A percentile compares a stretch with the other conserved stretches of the same genome.
These are phyloP conservation scores for Achaetomium macrosporum DNA, from an alignment of 2,329 filamentous ascomycete genomes.

Conservation along the genomic window DNA sequence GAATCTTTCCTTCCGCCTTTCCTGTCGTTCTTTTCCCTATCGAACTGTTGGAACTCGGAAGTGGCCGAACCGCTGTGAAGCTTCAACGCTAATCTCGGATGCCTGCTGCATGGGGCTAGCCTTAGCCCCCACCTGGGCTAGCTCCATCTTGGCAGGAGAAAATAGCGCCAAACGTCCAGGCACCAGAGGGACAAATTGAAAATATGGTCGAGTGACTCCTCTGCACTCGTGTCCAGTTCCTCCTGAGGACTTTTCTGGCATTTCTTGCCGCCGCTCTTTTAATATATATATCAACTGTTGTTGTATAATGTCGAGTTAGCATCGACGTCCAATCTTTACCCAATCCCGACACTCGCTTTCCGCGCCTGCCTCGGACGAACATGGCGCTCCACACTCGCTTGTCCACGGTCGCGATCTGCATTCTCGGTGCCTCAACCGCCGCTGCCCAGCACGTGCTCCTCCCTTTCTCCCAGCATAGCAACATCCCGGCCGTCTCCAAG, in stretches of 20 bases:
- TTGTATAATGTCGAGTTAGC: conserved; percentile 10
- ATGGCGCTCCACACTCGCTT: conserved; percentile 16
- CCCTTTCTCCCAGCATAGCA: conserved; percentile 17
- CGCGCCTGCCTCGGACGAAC: not conserved
- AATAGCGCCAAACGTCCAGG: not conserved
- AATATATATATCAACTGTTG: not conserved
- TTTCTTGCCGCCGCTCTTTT: not conserved
- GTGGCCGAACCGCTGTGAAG: not conserved
- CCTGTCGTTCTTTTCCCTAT: too few species aligned
- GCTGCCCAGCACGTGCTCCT: conserved; percentile 19
- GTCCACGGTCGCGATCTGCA: conserved; percentile 7
- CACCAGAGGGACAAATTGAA: not conserved
- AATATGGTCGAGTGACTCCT: not conserved
- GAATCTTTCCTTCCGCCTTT: too few species aligned
- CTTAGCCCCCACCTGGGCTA: not conserved
- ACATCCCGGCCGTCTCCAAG: not conserved
- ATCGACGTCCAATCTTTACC: conserved; percentile 12
- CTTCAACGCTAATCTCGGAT: not conserved
- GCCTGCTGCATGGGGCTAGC: not conserved
- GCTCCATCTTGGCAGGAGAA: not conserved
- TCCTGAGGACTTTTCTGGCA: not conserved
- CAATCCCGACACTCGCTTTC: not conserved
- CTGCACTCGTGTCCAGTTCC: not conserved
- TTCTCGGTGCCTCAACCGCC: conserved; percentile 6
- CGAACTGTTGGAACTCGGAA: too few species aligned